Base-by-base conservation (phyloP, 129 eudicot species). In the Arctium lappa region DNA sequence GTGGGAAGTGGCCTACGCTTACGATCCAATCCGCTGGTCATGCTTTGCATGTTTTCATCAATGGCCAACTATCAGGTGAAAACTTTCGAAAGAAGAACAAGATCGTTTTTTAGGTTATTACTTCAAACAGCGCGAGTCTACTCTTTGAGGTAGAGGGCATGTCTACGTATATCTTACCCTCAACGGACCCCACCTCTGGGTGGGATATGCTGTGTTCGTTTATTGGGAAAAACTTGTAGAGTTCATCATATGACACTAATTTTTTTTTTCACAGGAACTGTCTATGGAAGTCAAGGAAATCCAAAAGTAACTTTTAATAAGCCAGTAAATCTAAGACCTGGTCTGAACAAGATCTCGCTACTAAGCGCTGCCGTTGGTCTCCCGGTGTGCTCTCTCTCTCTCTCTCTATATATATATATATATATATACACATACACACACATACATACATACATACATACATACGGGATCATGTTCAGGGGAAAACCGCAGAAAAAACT, bases 21-120 rank as follows among this genome's bases (percentile, higher is more conserved):
- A 86, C 91, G 1, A 91, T 95, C 66, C 86, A 83, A 88, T 95
- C 99, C 2, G 97, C 99, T 1, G 97, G 97, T 46, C 99, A 95
- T 78, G 88, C 94, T 40, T 77, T 95, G 91, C 97, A 95, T 85
- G 99, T 93, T 63, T 95, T 91, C 78, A 80, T 93, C 86, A 95
- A 95, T 32, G 97, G 97, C 38, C 87, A 95, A 77, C 70, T 86
- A 62, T 75, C 96, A 86, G 99, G 99, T 93, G 77, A 74, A 44
- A 32, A 30, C 36, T 80, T 38, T 56, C 5, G 39, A 56, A 33
- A 22, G 6, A 75, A 68, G 18, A 75, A 75, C 9, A 33, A 42
- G 9, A 74, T 74, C 3, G 0, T 29, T 73, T 12, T 39, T 62
- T 3, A 11, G 63, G 63, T 81, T 32, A 13, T 30, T 37, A 60